These are phyloP conservation scores for Castanopsis chinensis DNA, from an alignment of 306 rosid species.

Conservation along the genomic window DNA sequence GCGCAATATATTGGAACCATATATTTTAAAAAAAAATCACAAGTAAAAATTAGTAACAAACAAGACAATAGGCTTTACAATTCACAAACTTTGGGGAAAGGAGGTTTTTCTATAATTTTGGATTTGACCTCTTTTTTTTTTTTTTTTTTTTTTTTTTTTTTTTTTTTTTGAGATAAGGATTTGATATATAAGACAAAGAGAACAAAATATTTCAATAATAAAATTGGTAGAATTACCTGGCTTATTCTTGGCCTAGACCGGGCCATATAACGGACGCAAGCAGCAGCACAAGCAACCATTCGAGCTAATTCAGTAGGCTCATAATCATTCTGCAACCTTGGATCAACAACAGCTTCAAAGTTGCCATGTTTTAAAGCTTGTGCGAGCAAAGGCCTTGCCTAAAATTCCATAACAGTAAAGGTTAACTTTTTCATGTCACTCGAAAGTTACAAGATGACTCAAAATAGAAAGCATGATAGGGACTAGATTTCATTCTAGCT, in stretches of 20 bases:
- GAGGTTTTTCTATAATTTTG: neutral
- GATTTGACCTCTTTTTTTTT: too few species aligned
- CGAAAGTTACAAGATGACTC: too few species aligned
- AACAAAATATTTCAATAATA: neutral
- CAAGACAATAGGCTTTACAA: neutral
- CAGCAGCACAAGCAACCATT: constrained; percentile 58
- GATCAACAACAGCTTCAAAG: constrained; percentile 46
- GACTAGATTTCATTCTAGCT: too few species aligned
- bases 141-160: too few species aligned
- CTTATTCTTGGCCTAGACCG: constrained; percentile 63
- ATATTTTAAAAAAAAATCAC: too few species aligned
- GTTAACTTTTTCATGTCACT: neutral
- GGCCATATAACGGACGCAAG: constrained; percentile 50
- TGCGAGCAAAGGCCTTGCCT: constrained; percentile 71
- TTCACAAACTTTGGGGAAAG: neutral
- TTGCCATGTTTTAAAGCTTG: constrained; percentile 47
- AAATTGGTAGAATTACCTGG: constrained; percentile 35
- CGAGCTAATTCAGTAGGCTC: constrained; percentile 40
- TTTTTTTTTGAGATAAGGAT: too few species aligned
- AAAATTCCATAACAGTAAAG: constrained; percentile 16
- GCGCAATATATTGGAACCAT: too few species aligned
- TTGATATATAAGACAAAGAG: neutral
- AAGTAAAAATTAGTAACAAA: too few species aligned
- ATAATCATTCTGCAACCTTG: constrained; percentile 45
- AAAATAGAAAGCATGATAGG: too few species aligned